These are phyloP conservation scores for Populus deltoides DNA, from an alignment of 345 rosid species.

Conservation along the genomic window DNA sequence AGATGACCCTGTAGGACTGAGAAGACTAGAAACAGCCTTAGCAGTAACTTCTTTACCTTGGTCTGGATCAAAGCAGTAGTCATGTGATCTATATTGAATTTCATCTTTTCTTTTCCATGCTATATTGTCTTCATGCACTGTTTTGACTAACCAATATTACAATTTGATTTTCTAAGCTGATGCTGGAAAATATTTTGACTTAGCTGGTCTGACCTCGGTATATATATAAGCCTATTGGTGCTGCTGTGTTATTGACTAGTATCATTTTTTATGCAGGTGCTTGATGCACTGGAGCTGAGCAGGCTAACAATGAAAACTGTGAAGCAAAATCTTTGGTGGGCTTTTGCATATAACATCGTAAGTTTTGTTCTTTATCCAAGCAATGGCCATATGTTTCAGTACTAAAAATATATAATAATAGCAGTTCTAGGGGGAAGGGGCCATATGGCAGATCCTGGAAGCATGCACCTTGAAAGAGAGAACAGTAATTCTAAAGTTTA, in stretches of 20 bases:
- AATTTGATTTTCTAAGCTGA: neutral
- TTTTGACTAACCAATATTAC: neutral
- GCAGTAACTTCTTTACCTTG: neutral
- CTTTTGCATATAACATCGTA: constrained; percentile 95
- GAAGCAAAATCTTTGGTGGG: constrained; percentile 99
- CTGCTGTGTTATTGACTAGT: constrained; percentile 4
- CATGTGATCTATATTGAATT: neutral
- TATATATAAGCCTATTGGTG: neutral
- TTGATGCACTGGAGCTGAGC: constrained; percentile 91
- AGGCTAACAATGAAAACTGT: constrained; percentile 94
- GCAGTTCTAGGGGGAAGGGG: no score
- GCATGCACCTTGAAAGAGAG: neutral
- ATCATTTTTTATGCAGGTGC: constrained; percentile 51
- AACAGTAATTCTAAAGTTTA: no score
- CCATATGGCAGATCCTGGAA: neutral
- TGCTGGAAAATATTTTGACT: neutral
- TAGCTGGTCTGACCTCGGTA: neutral
- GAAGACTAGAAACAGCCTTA: no score
- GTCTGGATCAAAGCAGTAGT: neutral
- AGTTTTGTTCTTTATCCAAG: constrained; percentile 26
- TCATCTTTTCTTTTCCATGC: neutral
- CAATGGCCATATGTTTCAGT: neutral
- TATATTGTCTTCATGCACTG: neutral
- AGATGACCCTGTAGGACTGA: no score
- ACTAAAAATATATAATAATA: neutral